Evolutionary conservation across 2,329 filamentous ascomycete genomes (phyloP), one percentile per base, ranked within the genome.

Genomic region (Hypoxylon sp.): DNA sequence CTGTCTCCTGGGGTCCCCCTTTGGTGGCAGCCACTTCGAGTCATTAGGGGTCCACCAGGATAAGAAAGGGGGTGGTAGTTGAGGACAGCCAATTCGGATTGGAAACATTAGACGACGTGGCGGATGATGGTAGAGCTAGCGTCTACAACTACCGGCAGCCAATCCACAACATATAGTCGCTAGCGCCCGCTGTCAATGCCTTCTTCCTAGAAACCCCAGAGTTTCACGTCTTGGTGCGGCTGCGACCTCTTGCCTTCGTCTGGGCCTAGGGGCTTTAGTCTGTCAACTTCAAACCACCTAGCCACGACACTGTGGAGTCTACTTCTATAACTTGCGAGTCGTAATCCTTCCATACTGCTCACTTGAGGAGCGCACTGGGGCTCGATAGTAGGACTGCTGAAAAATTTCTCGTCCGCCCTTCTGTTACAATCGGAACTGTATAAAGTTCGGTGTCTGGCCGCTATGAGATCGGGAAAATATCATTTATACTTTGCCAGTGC

Each of bases 31-130:
- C 26, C n/a, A 7, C 14, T 40, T 46, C 46, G 65, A 68, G 65
- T 68, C 65, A 68, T 68, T 49, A 7, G 8, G 20, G 18, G 52
- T 24, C 48, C 56, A 46, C 40, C 11, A 22, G 14, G 28, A 58
- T 42, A 36, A 24, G n/a, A 40, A 28, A 40, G 33, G 45, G 45
- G 26, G 36, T 22, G 18, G 7, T 20, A n/a, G 11, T 49, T 16
- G 42, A 48, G 28, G 20, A 28, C 16, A 4, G 50, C 14, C n/a
- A 16, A 11, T 53, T 46, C 32, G 45, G 26, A 45, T 12, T 9
- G 56, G 60, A 61, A 59, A 66, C 32, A 56, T 50, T 63, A 46
- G 11, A 53, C 63, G 60, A 52, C n/a, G 26, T 56, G 44, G 49
- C 46, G 54, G 40, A 36, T 49, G 32, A 40, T 56, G 56, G 48